Percentiles rank a stretch among this genome's conserved stretches.
phyloP scores from a whole-genome alignment of 768 basidiomycete genomes.

The Leccinum broughii region DNA sequence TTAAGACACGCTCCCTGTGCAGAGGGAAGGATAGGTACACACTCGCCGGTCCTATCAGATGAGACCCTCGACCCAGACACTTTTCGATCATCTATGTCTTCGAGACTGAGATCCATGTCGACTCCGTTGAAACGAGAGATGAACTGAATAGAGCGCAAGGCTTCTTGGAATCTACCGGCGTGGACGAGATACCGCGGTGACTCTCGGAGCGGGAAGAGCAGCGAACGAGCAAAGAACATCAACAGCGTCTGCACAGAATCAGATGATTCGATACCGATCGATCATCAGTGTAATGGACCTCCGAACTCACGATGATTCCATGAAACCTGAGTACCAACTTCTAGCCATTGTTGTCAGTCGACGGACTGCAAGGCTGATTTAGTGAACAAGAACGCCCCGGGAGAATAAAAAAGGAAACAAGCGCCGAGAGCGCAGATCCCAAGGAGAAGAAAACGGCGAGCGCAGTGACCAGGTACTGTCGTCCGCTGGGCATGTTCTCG shows the following conservation, averaged over 20 bases:
- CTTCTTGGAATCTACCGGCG: constrained; percentile 81
- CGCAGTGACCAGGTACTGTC: constrained; percentile 88
- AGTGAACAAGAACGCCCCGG: constrained; percentile 69
- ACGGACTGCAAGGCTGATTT: constrained; percentile 58
- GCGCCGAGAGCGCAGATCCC: constrained; percentile 82
- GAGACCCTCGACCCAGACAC: constrained; percentile 20
- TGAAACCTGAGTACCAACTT: constrained; percentile 83
- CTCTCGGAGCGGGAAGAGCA: constrained; percentile 91
- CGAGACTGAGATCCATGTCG: constrained; percentile 60
- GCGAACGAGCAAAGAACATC: constrained; percentile 88
- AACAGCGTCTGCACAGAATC: constrained; percentile 69
- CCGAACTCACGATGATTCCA: constrained; percentile 62
- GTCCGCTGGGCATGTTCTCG: constrained; percentile 91
- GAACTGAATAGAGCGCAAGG: constrained; percentile 75
- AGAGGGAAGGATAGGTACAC: constrained; percentile 28
- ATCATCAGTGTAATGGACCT: constrained; percentile 1
- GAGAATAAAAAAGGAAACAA: constrained; percentile 77
- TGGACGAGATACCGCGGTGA: constrained; percentile 93
- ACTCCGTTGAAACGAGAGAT: constrained; percentile 89
- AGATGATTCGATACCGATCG: no score
- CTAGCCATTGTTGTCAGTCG: constrained; percentile 82
- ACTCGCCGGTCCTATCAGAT: constrained; percentile 21
- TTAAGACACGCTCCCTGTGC: constrained; percentile 14
- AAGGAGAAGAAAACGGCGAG: constrained; percentile 94
- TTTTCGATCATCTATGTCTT: constrained; percentile 63